Evolutionary conservation across 2,329 filamentous ascomycete genomes (phyloP).

Genomic region (Torrubiellomyces zombiae): DNA sequence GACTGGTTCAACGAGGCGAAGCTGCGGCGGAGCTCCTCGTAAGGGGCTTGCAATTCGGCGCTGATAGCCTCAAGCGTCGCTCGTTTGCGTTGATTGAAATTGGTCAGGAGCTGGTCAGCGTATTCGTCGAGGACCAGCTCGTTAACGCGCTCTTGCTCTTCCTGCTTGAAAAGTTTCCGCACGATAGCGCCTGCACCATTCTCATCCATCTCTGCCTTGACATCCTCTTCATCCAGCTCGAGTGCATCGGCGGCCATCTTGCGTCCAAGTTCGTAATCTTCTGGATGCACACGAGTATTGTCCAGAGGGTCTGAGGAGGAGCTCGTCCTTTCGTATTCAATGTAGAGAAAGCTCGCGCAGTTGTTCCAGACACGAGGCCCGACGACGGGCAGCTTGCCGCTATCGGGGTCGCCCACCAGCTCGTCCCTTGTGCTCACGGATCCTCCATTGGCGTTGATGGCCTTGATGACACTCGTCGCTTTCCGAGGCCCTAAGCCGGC

Average conservation of each 20-base stretch:
- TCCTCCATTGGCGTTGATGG: constrained; percentile 82
- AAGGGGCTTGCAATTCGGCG: constrained; percentile 79
- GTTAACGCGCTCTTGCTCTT: constrained; percentile 87
- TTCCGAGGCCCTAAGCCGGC: constrained; percentile 87
- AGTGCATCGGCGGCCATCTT: constrained; percentile 98
- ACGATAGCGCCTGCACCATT: constrained; percentile 82
- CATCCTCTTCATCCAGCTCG: constrained; percentile 92
- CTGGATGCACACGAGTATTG: constrained; percentile 91
- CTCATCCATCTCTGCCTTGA: constrained; percentile 85
- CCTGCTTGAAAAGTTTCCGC: constrained; percentile 84
- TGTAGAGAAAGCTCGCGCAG: constrained; percentile 86
- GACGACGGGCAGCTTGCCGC: constrained; percentile 61
- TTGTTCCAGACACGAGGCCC: constrained; percentile 90
- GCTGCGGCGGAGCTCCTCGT: constrained; percentile 78
- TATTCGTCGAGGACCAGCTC: constrained; percentile 95
- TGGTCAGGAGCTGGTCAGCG: constrained; percentile 82
- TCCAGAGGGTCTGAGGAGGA: constrained; percentile 80
- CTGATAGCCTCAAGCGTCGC: constrained; percentile 93
- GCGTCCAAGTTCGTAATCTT: constrained; percentile 93
- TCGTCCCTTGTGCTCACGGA: constrained; percentile 71
- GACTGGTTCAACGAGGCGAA: constrained; percentile 55
- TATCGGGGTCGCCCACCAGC: constrained; percentile 74
- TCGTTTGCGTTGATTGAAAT: constrained; percentile 87
- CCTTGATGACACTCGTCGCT: constrained; percentile 55
- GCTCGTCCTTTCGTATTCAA: constrained; percentile 73